phyloP scores from a whole-genome alignment of 1,284 basidiomycete species.

The Peniophora sp. region DNA sequence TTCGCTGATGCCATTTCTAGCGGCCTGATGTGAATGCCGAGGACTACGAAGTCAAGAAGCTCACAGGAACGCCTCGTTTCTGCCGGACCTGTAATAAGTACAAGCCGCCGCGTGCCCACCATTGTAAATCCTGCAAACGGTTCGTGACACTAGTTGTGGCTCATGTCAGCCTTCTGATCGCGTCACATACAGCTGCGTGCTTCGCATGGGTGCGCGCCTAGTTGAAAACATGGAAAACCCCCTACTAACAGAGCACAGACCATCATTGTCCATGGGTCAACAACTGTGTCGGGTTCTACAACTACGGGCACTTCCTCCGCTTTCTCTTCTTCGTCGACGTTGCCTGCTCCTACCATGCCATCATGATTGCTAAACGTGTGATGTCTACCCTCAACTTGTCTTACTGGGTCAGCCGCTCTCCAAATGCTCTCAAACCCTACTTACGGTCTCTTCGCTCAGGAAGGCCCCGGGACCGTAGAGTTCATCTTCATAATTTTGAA shows the following conservation, averaged over 20 bases:
- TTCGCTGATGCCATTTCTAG: constrained; percentile 30
- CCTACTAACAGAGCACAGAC: constrained; percentile 35
- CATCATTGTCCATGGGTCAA: constrained; percentile 93
- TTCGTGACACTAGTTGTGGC: constrained; percentile 25
- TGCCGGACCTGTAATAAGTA: constrained; percentile 74
- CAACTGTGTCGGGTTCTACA: constrained; percentile 86
- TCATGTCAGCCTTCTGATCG: neutral
- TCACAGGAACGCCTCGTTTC: constrained; percentile 72
- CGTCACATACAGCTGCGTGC: constrained; percentile 52
- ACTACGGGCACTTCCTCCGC: constrained; percentile 86
- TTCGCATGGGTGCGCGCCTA: constrained; percentile 62
- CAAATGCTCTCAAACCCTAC: constrained; percentile 2
- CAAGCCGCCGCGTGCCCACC: constrained; percentile 79
- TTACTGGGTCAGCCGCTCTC: constrained; percentile 42
- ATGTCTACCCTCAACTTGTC: constrained; percentile 34
- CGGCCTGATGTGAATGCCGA: constrained; percentile 66
- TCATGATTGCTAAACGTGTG: constrained; percentile 69
- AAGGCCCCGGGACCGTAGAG: constrained; percentile 61
- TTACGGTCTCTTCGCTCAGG: constrained; percentile 34
- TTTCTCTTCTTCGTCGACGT: constrained; percentile 90
- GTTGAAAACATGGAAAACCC: constrained; percentile 3
- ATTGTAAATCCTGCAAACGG: constrained; percentile 81
- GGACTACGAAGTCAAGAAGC: constrained; percentile 81
- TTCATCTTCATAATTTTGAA: constrained; percentile 85
- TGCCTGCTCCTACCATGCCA: constrained; percentile 78